Percentiles rank a stretch among this genome's conserved stretches.
Evolutionary conservation across 1,139 yeast genomes (phyloP).

Genomic region (Hanseniaspora sp.): DNA sequence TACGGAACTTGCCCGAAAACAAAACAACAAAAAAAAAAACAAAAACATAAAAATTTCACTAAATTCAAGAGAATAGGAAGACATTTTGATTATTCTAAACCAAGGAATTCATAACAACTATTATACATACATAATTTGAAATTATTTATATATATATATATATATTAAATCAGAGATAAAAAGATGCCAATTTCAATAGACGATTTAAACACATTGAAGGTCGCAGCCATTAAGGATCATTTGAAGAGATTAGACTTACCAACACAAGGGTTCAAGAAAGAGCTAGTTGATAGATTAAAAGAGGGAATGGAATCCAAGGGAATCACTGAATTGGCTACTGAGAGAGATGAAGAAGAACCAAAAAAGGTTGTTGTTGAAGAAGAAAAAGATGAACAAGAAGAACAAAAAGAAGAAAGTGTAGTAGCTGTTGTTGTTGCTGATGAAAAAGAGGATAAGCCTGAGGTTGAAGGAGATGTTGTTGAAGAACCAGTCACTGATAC

Average conservation of each 20-base stretch:
- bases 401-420: conserved; percentile 13
- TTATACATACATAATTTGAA: no score
- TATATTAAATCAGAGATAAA: no score
- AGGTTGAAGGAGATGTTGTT: conserved; percentile 2
- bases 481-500: conserved; percentile 13
- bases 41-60: background rate
- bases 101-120: no score
- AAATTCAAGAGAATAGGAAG: no score
- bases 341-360: conserved; percentile 20
- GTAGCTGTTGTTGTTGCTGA: conserved; percentile 19
- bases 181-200: conserved; percentile 10
- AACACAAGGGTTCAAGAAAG: conserved; percentile 73
- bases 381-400: conserved; percentile 14
- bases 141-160: background rate
- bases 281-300: conserved; percentile 60
- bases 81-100: no score
- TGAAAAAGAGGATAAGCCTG: conserved; percentile 5
- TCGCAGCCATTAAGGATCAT: conserved; percentile 71
- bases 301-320: conserved; percentile 18
- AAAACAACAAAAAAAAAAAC: background rate
- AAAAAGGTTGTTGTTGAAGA: conserved; percentile 17
- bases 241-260: conserved; percentile 60
- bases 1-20: background rate
- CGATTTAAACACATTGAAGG: conserved; percentile 36
- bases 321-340: conserved; percentile 21